Evolutionary conservation across 805 yeast genomes (phyloP), one percentile per base, ranked within the genome.

Genomic region (Metahyphopichia silvanorum): DNA sequence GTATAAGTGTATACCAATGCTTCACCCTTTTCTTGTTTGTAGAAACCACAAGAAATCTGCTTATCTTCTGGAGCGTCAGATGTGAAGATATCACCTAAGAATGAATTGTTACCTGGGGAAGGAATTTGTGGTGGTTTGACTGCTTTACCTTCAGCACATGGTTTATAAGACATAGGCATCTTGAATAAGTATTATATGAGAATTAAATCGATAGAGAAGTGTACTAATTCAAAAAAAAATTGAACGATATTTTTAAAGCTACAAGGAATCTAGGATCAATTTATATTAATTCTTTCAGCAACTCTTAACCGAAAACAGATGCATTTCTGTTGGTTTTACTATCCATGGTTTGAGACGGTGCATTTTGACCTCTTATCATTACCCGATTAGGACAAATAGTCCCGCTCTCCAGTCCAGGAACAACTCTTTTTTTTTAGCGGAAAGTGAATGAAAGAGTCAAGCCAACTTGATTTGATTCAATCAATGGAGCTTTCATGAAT

Each of bases 41-140:
- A 81, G 65, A 81, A 80, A 32, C 88, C 88, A 53, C 79, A 68
- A 12, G 79, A 59, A 43, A 81, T 75, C 54, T 76, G 76, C 53
- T 78, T 58, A 31, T 75, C 86, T 31, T 65, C 55, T 46, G 76
- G 78, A 34, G 79, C 80, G 17, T 75, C 78, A 14, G 82, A 74
- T 25, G 79, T 69, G 60, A 75, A 75, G 41, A 69, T 64, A 51
- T 81, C 88, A 34, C 85, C 82, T 40, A 81, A 67, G 68, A 77
- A 81, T 6, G 87, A 72, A 58, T 81, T 81, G 66, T 70, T 74
- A 39, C 82, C 81, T 57, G 80, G 79, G 35, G 81, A 68, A 36
- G 82, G 77, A 39, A 80, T 72, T 25, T 66, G 68, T 27, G 82
- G 75, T 45, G 82, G 83, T 55, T 63, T 69, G 40, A 70, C 62